Evolutionary conservation across 768 basidiomycete genomes (phyloP).

Genomic region (Amanita rubescens): DNA sequence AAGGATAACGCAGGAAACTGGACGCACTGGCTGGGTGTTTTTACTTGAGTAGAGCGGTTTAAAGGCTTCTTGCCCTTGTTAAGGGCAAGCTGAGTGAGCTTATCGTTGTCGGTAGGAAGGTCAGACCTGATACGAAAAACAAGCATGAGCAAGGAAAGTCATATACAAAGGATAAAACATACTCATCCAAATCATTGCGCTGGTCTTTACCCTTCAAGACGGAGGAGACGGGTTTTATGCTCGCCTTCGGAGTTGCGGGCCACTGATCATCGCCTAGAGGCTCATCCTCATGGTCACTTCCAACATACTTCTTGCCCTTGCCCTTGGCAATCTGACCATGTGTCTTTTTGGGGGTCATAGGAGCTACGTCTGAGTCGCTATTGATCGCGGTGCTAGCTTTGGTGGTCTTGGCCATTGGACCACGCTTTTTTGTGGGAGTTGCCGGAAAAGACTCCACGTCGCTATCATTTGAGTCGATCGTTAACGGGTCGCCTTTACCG

Average conservation of each 20-base stretch:
- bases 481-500: neutral
- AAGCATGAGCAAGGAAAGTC: neutral
- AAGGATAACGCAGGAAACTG: neutral
- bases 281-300: neutral
- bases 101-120: neutral
- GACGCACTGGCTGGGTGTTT: neutral
- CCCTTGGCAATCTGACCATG: neutral
- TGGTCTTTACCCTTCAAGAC: too few relatives aligned
- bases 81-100: neutral
- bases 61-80: neutral
- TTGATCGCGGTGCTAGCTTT: neutral
- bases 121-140: neutral
- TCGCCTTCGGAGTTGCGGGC: neutral
- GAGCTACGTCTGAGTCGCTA: neutral
- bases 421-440: neutral
- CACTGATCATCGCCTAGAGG: neutral
- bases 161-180: neutral
- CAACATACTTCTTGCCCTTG: too few relatives aligned
- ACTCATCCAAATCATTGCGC: neutral
- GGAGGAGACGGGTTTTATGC: neutral
- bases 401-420: neutral
- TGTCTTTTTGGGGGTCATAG: neutral
- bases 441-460: neutral
- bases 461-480: neutral
- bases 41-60: neutral